Percentiles rank a stretch among this genome's conserved stretches.
Conservation (phyloP, 1,284 basidiomycete species). For the Boletus smithii region DNA sequence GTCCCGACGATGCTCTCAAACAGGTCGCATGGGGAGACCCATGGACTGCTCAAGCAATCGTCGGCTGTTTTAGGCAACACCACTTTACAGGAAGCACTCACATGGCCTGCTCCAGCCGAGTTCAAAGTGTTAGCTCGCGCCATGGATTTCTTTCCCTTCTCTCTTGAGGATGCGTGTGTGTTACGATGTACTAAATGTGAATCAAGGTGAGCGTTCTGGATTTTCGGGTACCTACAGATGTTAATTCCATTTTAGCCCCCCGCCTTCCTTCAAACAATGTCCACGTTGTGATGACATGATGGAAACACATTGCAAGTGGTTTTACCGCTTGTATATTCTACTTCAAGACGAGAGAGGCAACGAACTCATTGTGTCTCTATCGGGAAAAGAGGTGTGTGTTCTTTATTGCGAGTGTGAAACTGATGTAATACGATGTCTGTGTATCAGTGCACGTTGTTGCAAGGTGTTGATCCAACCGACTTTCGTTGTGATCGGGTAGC, state of each 20-base stretch:
- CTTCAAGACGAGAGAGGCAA: conserved; percentile 48
- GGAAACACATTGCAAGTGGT: conserved; percentile 44
- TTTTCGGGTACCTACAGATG: neutral
- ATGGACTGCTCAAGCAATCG: neutral
- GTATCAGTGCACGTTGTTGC: conserved; percentile 42
- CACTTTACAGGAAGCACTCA: conserved; percentile 42
- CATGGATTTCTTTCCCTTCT: conserved; percentile 53
- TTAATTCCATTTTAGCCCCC: conserved; percentile 38
- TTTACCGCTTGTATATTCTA: conserved; percentile 47
- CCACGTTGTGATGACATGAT: conserved; percentile 50
- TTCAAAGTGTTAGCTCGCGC: conserved; percentile 50
- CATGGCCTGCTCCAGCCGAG: conserved; percentile 34
- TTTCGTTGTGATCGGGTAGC: conserved; percentile 39
- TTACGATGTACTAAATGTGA: conserved; percentile 53
- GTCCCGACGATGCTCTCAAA: neutral
- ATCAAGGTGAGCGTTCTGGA: conserved; percentile 38
- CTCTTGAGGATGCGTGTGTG: conserved; percentile 45
- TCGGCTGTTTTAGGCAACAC: neutral
- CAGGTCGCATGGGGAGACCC: neutral
- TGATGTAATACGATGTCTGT: neutral
- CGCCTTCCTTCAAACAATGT: conserved; percentile 43
- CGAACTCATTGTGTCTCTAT: conserved; percentile 44
- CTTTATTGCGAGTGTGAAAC: neutral
- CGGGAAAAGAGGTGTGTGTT: conserved; percentile 40
- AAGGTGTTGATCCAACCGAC: conserved; percentile 42